Conservation (phyloP, 768 basidiomycete species). For the Coprinopsis cinerea region DNA sequence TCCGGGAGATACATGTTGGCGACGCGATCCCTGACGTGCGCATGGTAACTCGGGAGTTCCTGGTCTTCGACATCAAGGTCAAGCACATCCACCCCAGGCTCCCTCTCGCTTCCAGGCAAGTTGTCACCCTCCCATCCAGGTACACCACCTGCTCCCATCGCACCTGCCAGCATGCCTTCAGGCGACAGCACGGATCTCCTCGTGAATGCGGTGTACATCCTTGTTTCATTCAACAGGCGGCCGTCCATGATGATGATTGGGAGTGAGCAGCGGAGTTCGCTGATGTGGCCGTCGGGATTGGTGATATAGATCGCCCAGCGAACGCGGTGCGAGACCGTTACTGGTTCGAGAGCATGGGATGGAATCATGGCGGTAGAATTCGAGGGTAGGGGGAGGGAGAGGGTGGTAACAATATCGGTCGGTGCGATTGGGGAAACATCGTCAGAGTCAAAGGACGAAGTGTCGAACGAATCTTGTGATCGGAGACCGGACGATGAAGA, state of each 20-base stretch:
- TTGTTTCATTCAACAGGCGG: constrained; percentile 69
- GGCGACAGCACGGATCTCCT: constrained; percentile 59
- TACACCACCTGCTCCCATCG: constrained; percentile 35
- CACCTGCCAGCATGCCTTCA: constrained; percentile 20
- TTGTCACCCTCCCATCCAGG: background rate
- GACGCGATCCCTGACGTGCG: constrained; percentile 88
- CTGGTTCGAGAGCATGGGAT: constrained; percentile 54
- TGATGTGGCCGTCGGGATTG: constrained; percentile 88
- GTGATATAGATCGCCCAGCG: constrained; percentile 74
- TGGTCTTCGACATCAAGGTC: constrained; percentile 49
- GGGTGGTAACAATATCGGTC: constrained; percentile 50
- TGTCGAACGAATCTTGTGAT: too few species aligned
- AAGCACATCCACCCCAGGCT: background rate
- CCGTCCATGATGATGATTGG: constrained; percentile 81
- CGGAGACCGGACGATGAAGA: background rate
- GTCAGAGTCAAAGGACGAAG: background rate
- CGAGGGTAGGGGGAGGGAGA: constrained; percentile 35
- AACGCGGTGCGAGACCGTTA: constrained; percentile 55
- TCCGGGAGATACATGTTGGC: constrained; percentile 71
- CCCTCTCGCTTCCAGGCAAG: background rate
- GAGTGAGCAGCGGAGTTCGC: constrained; percentile 91
- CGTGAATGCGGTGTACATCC: constrained; percentile 64
- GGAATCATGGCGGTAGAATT: constrained; percentile 39
- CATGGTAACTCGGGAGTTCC: constrained; percentile 83
- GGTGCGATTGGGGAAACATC: background rate